Evolutionary conservation across 129 eudicot genomes (phyloP), one percentile per base, ranked within the genome.

Genomic region (Flaveria linearis): DNA sequence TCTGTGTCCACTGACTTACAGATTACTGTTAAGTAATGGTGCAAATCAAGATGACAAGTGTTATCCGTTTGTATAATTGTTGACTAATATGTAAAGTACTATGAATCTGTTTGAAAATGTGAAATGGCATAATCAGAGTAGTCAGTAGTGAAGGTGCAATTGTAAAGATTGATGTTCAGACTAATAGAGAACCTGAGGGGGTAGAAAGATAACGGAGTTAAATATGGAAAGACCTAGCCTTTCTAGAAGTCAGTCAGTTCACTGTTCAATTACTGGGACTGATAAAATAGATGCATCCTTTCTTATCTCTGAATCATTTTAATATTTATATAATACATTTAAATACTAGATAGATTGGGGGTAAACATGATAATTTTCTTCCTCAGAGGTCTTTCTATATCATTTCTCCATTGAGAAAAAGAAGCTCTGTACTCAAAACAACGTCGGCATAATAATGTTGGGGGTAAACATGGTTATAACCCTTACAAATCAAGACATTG

Each of bases 21-120:
- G 68, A 26, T 62, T 61, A 4, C 41, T 61, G 68, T 61, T 62
- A 30, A 62, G 68, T 62, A 62, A 28, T 28, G 43, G 4, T 62
- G 43, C 68, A 26, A 17, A 62, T 62, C 68, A 62, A 62, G 20
- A 5, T 28, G 18, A 62, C 43, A 62, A 28, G 1, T 62, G 22
- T 62, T 26, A 5, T 61, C 8, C 9, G 33, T 11, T 61, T 61
- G 9, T 30, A 61, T 62, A 14, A 4, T 28, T 28, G 45, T 28
- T 62, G 68, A 26, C 15, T 30, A 62, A 17, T 26, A 14, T 61
- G 12, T 61, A 63, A 63, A 15, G 22, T 26, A 62, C 45, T 30
- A 15, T 62, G 15, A 62, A 3, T 2, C 10, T 26, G 68, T 20
- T 62, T 0, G 4, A 7, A 62, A 28, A 13, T 28, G 68, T 62